Base-by-base conservation (phyloP, 2,329 filamentous ascomycete species). In the Aspergillus japonicus region DNA sequence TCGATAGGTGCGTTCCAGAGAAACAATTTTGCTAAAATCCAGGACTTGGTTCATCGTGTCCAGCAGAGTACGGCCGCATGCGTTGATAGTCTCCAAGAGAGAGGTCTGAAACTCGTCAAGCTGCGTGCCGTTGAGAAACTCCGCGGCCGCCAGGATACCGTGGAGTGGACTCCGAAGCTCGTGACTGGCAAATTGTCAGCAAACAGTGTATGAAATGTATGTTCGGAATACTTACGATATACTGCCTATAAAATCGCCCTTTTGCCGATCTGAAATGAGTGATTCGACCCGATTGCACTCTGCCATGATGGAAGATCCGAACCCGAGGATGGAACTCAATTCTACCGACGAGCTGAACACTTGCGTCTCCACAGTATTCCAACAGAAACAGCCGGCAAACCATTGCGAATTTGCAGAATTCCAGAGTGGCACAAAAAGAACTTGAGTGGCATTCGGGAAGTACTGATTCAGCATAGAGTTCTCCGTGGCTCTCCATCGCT, bases 21-120 rank as follows among this genome's bases (percentile, higher is more conserved):
- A 75, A 5, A 75, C 71, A 16, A 87, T 81, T 62, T 86, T 85
- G 31, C 82, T 82, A 52, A 81, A 86, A 57, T 79, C 77, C 14
- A 79, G 68, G 0, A 79, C 74, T 59, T 79, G 76, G 50, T 79
- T 77, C 71, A 79, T 77, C 2, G 77, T 79, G 57, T 79, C 77
- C 7, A 79, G 65, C 16, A 79, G 58, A 0, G 76, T 79, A 51
- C 74, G 71, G 2, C 75, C 76, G 58, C 77, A 79, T 1, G 75
- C 75, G 56, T 78, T 75, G 47, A 79, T 70, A 0, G 75, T 77
- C 24, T 77, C 72, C 6, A 78, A 66, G 16, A 79, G 67, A 2
- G 74, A 75, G 12, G 68, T 64, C 62, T 79, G 77, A 51, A 77
- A 78, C 44, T 77, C 75, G 50, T 73, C 73, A 16, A 77, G 68